These are phyloP conservation scores for Emmonsiellopsis sp. DNA, from an alignment of 2,329 filamentous ascomycete species.

Conservation along the genomic window DNA sequence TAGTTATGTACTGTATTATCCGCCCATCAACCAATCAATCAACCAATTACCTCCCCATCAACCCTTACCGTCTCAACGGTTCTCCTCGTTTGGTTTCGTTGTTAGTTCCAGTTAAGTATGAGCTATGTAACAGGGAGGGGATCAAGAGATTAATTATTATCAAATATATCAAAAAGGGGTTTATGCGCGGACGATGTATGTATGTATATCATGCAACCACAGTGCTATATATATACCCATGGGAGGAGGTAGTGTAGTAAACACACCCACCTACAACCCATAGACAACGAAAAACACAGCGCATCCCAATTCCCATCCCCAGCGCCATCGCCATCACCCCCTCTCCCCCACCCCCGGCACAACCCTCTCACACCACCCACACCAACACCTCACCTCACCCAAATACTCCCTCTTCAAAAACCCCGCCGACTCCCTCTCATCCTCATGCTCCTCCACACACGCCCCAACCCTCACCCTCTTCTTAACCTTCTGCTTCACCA, in stretches of 20 bases:
- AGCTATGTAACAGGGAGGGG: too few relatives aligned
- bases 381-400: conserved; percentile 69
- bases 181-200: too few relatives aligned
- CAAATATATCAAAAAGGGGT: too few relatives aligned
- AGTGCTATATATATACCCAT: too few relatives aligned
- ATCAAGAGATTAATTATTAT: too few relatives aligned
- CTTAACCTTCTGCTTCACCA: conserved; percentile 80
- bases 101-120: too few relatives aligned
- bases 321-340: not conserved
- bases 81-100: too few relatives aligned
- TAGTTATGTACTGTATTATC: too few relatives aligned
- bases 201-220: too few relatives aligned
- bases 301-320: not conserved
- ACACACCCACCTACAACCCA: not conserved
- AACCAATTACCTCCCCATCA: too few relatives aligned
- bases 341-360: conserved; percentile 50
- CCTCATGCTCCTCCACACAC: conserved; percentile 76
- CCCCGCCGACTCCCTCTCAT: conserved; percentile 57
- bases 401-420: conserved; percentile 62
- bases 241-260: not conserved
- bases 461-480: conserved; percentile 72
- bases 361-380: conserved; percentile 78
- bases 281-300: not conserved
- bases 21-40: too few relatives aligned
- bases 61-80: too few relatives aligned